Evolutionary conservation across 441 rosid genomes (phyloP).

Genomic region (Lepidium campestre): DNA sequence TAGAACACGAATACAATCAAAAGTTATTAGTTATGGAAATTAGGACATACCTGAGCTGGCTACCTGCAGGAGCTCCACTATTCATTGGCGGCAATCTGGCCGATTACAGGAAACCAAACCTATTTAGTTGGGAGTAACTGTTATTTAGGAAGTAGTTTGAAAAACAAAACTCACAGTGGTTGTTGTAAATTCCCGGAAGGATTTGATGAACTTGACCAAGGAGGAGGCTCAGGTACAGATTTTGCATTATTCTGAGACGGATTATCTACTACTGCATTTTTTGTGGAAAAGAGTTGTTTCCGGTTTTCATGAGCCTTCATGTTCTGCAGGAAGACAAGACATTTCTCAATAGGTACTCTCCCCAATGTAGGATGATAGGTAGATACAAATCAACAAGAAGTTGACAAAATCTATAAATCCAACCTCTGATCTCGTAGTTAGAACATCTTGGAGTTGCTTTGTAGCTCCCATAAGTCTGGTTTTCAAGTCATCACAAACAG

Average conservation of each 20-base stretch:
- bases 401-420: neutral
- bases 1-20: neutral
- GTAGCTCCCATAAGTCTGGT: constrained; percentile 78
- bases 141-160: neutral
- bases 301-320: constrained; percentile 90
- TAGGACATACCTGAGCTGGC: constrained; percentile 73
- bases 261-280: constrained; percentile 57
- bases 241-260: constrained; percentile 39
- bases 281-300: constrained; percentile 67
- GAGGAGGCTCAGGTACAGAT: constrained; percentile 68
- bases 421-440: constrained; percentile 86
- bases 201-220: constrained; percentile 69
- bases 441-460: constrained; percentile 70
- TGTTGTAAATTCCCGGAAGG: constrained; percentile 38
- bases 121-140: constrained; percentile 18
- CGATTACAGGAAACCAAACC: neutral
- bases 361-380: neutral
- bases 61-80: constrained; percentile 59
- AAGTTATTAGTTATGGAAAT: neutral
- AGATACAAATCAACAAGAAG: neutral
- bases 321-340: constrained; percentile 40
- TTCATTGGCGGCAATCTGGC: constrained; percentile 46
- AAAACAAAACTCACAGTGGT: constrained; percentile 42
- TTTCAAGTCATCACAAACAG: constrained; percentile 83
- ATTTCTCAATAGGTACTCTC: neutral